Conservation (phyloP, 441 rosid species). For the Mallotus japonicus region DNA sequence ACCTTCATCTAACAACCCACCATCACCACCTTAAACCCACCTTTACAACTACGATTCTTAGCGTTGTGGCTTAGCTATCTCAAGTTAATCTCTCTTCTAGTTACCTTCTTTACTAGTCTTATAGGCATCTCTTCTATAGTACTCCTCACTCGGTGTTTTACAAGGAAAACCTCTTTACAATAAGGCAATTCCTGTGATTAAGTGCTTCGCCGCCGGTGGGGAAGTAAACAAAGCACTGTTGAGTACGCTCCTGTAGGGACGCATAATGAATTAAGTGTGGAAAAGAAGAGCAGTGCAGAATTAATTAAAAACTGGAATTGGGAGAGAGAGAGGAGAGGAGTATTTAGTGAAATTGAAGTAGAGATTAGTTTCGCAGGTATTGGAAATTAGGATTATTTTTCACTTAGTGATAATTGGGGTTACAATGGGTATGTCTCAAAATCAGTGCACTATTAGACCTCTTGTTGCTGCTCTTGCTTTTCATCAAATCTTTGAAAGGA, state of each 20-base stretch:
- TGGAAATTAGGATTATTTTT: too few species aligned
- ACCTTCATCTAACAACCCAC: too few species aligned
- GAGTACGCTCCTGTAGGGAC: slow-evolving; percentile 48
- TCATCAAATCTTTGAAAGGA: slow-evolving; percentile 91
- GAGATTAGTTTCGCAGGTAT: slow-evolving; percentile 77
- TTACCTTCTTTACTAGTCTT: slow-evolving; percentile 69
- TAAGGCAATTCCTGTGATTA: slow-evolving; percentile 57
- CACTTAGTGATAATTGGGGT: too few species aligned
- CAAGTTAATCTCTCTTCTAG: slow-evolving; percentile 52
- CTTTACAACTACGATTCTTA: too few species aligned
- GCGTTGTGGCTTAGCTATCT: slow-evolving; percentile 18
- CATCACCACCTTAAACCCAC: too few species aligned
- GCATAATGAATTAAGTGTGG: slow-evolving; percentile 28
- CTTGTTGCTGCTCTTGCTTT: slow-evolving; percentile 83
- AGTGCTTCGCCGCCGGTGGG: slow-evolving; percentile 92
- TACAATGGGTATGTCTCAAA: too few species aligned
- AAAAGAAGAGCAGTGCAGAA: slow-evolving; percentile 30
- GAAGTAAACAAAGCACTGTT: not conserved
- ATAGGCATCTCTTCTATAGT: slow-evolving; percentile 66
- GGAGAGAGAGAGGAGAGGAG: slow-evolving; percentile 28
- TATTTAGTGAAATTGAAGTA: slow-evolving; percentile 60
- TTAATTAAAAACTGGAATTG: slow-evolving; percentile 28
- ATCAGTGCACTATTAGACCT: too few species aligned
- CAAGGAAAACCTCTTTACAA: slow-evolving; percentile 78
- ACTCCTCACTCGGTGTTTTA: slow-evolving; percentile 64